phyloP scores from a whole-genome alignment of 257 asterid genomes.

The Salvia splendens region DNA sequence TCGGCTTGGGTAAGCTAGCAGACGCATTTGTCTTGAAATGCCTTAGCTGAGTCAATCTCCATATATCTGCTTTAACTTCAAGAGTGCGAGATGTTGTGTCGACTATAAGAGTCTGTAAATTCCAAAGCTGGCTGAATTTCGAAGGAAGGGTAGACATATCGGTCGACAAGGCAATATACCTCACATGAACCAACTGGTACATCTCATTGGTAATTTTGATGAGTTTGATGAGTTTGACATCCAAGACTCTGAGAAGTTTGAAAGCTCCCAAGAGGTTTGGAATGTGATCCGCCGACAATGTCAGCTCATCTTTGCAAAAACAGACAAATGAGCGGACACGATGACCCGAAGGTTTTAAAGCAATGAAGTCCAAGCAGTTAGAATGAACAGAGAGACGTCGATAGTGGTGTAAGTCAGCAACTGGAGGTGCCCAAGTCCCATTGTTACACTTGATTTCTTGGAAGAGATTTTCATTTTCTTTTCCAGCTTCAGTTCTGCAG shows the following conservation, averaged over 20 bases:
- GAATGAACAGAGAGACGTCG: background rate
- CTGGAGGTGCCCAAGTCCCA: background rate
- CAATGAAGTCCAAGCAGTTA: background rate
- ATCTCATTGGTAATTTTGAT: background rate
- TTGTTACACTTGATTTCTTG: background rate
- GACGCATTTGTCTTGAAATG: constrained; percentile 25
- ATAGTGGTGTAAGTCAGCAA: background rate
- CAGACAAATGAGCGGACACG: background rate
- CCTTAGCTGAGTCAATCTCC: constrained; percentile 3
- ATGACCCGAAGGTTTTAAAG: background rate
- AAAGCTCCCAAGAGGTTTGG: background rate
- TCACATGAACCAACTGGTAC: constrained; percentile 8
- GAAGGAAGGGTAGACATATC: background rate
- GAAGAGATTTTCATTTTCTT: background rate
- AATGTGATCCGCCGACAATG: background rate
- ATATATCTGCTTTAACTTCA: constrained; percentile 1
- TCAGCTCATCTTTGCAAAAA: background rate
- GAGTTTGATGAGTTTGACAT: constrained; percentile 4
- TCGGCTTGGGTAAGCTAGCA: constrained; percentile 14
- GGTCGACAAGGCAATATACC: background rate
- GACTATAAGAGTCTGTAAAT: constrained; percentile 5
- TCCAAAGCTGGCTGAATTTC: background rate
- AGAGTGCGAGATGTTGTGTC: background rate
- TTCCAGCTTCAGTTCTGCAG: background rate
- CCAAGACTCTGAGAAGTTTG: constrained; percentile 18